phyloP scores from a whole-genome alignment of 2,329 filamentous ascomycete genomes.

The Thelonectria discophora region DNA sequence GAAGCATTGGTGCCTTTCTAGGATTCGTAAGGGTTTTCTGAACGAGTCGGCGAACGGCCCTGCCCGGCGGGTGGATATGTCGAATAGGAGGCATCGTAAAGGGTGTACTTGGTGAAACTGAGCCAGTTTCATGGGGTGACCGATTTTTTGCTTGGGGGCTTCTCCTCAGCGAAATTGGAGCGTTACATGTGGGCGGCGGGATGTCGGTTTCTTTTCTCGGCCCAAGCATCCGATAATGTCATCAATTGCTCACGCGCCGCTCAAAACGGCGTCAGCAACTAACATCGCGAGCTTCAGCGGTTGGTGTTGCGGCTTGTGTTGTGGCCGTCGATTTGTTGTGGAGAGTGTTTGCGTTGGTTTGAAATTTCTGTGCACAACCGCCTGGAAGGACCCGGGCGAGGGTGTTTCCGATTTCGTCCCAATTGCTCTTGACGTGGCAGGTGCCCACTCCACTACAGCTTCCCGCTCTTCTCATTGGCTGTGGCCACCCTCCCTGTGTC shows the following conservation, averaged over 20 bases:
- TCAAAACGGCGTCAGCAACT: constrained; percentile 2
- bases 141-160: constrained; percentile 14
- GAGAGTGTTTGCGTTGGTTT: constrained; percentile 36
- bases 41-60: neutral
- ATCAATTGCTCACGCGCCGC: constrained; percentile 1
- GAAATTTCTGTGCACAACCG: constrained; percentile 32
- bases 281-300: constrained; percentile 11
- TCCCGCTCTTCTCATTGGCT: constrained; percentile 10
- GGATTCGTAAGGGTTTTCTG: constrained; percentile 5
- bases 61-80: neutral
- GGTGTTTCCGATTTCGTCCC: constrained; percentile 16
- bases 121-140: constrained; percentile 34
- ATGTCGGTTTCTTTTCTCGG: constrained; percentile 3
- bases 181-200: neutral
- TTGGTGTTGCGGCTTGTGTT: constrained; percentile 12
- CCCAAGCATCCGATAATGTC: neutral
- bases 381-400: constrained; percentile 34
- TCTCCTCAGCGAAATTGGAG: constrained; percentile 10
- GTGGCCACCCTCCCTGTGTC: neutral
- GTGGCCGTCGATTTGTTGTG: neutral
- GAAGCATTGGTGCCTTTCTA: constrained; percentile 1
- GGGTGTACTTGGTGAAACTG: constrained; percentile 36
- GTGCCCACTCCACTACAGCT: constrained; percentile 8
- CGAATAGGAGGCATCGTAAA: constrained; percentile 1
- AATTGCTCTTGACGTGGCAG: constrained; percentile 28